Evolutionary conservation across 176 grass and related monocot species (phyloP), one percentile per base, ranked within the genome.

Genomic region (Ananas comosus): DNA sequence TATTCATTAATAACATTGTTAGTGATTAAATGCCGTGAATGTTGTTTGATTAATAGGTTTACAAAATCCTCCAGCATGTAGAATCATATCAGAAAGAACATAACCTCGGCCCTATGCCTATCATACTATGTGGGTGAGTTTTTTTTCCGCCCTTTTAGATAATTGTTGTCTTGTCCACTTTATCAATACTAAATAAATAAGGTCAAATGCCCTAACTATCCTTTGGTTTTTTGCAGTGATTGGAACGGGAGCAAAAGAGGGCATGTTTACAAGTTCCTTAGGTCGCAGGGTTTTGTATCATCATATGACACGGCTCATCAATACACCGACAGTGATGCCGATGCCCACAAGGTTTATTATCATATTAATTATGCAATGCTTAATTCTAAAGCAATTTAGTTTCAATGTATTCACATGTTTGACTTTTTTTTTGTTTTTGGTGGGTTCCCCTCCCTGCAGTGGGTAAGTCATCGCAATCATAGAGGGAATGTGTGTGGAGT

Each of bases 181-280:
- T 61, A 9, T 18, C 22, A 61, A 2, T 61, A 19, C 33, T 6
- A 33, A 42, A 18, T 6, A 33, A 42, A 18, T 61, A 19, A n/a
- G 56, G 22, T 61, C 6, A 42, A 61, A 61, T 18, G 10, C 2
- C n/a, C 56, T 58, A 6, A 59, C 11, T 10, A 59, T 59, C 5
- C 33, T 59, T 61, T 22, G 9, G 0, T 71, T n/a, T 64, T 65
- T 74, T 63, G 49, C 65, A 96, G 91, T 51, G 91, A 96, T 66
- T 96, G 91, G 91, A 96, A 96, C 51, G 91, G 91, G 71, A 96
- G 91, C 76, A 96, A 96, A 77, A 76, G 88, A 64, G 91, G 91
- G 21, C 91, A 96, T 76, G 91, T 96, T 83, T 96, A 96, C 81
- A 88, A 96, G 75, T 91, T 96, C 69, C 87, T 96, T 74, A 76